Evolutionary conservation across 306 rosid genomes (phyloP).

Genomic region (Crotalaria pallida): DNA sequence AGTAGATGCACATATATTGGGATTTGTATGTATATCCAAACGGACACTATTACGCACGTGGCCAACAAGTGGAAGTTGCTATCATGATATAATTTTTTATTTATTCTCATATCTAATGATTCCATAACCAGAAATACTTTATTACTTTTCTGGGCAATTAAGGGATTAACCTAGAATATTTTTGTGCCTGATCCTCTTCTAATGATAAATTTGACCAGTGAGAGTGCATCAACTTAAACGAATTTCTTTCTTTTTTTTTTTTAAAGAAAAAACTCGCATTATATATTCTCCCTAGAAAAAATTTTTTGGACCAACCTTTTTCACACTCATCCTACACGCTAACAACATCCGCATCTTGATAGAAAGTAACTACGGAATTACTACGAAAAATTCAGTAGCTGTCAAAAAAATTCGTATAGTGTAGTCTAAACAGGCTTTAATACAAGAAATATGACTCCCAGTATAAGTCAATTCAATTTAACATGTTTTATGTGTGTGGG

Average conservation of each 20-base stretch:
- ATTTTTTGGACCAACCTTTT: too few species aligned
- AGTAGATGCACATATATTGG: slow-evolving; percentile 32
- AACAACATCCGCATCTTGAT: too few species aligned
- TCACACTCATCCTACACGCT: too few species aligned
- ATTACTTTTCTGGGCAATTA: background rate
- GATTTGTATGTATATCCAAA: slow-evolving; percentile 31
- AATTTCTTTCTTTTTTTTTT: too few species aligned
- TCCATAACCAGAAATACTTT: slow-evolving; percentile 2
- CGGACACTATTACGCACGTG: slow-evolving; percentile 6
- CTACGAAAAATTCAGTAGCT: too few species aligned
- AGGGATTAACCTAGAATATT: background rate
- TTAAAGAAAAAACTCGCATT: too few species aligned
- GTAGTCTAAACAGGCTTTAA: background rate
- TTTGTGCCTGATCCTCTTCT: background rate
- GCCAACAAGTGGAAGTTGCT: slow-evolving; percentile 21
- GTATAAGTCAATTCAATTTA: background rate
- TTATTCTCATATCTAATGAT: slow-evolving; percentile 27
- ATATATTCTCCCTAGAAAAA: too few species aligned
- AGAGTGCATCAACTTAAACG: background rate
- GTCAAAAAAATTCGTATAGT: too few species aligned
- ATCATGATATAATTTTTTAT: background rate
- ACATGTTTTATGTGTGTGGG: background rate
- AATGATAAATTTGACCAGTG: background rate
- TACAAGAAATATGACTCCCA: too few species aligned
- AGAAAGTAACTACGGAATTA: too few species aligned